Evolutionary conservation across 176 grass and related monocot genomes (phyloP), one percentile per base, ranked within the genome.

Genomic region (Zoysia japonica): DNA sequence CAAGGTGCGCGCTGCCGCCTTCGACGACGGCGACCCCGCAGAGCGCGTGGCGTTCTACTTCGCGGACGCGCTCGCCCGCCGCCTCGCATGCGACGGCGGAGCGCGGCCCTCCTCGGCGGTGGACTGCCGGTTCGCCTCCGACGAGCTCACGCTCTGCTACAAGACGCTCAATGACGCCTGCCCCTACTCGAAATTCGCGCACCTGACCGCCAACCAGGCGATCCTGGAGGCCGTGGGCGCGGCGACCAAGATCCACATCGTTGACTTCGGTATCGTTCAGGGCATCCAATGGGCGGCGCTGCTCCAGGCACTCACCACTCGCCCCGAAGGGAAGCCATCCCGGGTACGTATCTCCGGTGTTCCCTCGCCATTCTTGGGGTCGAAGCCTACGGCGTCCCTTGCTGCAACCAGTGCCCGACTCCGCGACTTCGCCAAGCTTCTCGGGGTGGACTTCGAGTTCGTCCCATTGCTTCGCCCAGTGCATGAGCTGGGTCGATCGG

Each of bases 201-300:
- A 99, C 85, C 90, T 99, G 41, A 99, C 96, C 0, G 96, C 96
- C 37, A 99, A 99, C 87, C 96, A 99, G 80, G 96, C 96, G 46
- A 99, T 99, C 81, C 80, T 99, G 52, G 96, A 99, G 83, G 92
- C 96, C 11, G 96, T 86, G 10, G 88, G 83, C 79, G 68, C 96
- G 46, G 92, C 88, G 17, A 74, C 79, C 68, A 87, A 75, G 78
- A 99, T 99, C 79, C 96, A 99, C 78, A 91, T 99, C 65, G 68
- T 93, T 66, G 96, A 99, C 89, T 95, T 99, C 28, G 96, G 96
- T 51, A 85, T 99, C 82, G 84, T 93, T 20, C 96, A 96, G 75
- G 96, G 96, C 1, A 87, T 99, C 84, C 96, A 99, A 76, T 99
- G 96, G 92, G 92, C 96, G 64, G 92, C 88, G 71, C 89, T 99